Evolutionary conservation across 768 basidiomycete species (phyloP).

Genomic region (Boletus huronensis): DNA sequence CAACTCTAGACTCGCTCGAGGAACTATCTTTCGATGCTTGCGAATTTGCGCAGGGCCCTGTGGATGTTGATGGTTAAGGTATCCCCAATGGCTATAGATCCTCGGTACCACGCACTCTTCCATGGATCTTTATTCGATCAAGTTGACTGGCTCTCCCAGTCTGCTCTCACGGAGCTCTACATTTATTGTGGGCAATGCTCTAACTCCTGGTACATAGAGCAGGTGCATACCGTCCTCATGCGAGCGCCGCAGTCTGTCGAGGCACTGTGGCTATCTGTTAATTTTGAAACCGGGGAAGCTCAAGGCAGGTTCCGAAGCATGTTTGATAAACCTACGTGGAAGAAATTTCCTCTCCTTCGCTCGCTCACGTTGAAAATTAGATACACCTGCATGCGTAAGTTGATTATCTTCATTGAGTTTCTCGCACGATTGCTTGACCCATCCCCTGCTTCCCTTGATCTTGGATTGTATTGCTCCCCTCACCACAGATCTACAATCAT

Average conservation of each 20-base stretch:
- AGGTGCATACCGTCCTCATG: neutral
- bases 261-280: neutral
- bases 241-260: neutral
- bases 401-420: neutral
- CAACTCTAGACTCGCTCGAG: conserved; percentile 13
- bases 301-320: neutral
- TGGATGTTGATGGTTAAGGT: too few relatives aligned
- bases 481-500: neutral
- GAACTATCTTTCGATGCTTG: conserved; percentile 11
- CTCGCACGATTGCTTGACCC: neutral
- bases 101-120: too few relatives aligned
- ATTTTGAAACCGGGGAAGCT: accelerated
- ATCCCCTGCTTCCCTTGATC: neutral
- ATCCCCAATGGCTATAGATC: too few relatives aligned
- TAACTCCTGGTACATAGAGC: too few relatives aligned
- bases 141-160: too few relatives aligned
- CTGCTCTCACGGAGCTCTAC: conserved; percentile 1
- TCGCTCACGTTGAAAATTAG: conserved; percentile 2
- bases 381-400: neutral
- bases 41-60: neutral
- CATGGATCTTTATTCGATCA: too few relatives aligned
- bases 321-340: conserved; percentile 1
- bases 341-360: conserved; percentile 1
- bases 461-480: neutral
- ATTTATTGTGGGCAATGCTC: too few relatives aligned